Evolutionary conservation across 495 filamentous ascomycete species (phyloP).

Genomic region (Pseudoneurospora amorphoporcata): DNA sequence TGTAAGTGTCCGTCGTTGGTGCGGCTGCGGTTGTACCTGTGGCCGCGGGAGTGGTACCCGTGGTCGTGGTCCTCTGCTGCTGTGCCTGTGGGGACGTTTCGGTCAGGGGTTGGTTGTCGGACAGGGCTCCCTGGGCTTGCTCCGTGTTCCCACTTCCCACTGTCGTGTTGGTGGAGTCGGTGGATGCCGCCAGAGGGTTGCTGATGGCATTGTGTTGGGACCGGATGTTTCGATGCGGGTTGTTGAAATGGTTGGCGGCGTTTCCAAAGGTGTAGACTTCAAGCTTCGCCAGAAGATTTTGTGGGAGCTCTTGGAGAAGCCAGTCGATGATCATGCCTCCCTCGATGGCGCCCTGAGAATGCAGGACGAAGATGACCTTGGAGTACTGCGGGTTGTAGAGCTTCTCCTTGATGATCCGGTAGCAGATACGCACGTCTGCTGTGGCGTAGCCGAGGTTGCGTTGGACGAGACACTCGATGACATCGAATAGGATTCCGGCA

Average conservation of each 20-base stretch:
- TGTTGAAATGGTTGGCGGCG: conserved; percentile 83
- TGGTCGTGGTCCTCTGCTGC: not conserved
- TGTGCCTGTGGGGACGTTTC: not conserved
- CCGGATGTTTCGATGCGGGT: conserved; percentile 43
- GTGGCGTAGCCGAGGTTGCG: conserved; percentile 67
- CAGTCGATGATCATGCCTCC: conserved; percentile 66
- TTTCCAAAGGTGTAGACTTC: conserved; percentile 83
- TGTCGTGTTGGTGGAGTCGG: conserved; percentile 12
- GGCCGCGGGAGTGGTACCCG: not conserved
- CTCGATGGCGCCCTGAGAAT: conserved; percentile 78
- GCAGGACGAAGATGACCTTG: conserved; percentile 68
- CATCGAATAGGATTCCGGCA: conserved; percentile 59
- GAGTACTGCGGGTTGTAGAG: conserved; percentile 48
- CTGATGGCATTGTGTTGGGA: conserved; percentile 12
- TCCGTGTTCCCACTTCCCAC: not conserved
- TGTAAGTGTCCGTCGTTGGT: not conserved
- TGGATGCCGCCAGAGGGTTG: conserved; percentile 16
- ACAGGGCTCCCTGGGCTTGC: not conserved
- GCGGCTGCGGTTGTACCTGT: not conserved
- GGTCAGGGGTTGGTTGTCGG: not conserved
- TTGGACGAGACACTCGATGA: conserved; percentile 69
- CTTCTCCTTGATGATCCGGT: conserved; percentile 45
- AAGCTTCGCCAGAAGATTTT: conserved; percentile 53
- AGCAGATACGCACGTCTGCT: conserved; percentile 49
- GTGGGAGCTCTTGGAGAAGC: conserved; percentile 65